Evolutionary conservation across 1,284 basidiomycete species (phyloP).

Genomic region (Austroboletus novae-zelandiae): DNA sequence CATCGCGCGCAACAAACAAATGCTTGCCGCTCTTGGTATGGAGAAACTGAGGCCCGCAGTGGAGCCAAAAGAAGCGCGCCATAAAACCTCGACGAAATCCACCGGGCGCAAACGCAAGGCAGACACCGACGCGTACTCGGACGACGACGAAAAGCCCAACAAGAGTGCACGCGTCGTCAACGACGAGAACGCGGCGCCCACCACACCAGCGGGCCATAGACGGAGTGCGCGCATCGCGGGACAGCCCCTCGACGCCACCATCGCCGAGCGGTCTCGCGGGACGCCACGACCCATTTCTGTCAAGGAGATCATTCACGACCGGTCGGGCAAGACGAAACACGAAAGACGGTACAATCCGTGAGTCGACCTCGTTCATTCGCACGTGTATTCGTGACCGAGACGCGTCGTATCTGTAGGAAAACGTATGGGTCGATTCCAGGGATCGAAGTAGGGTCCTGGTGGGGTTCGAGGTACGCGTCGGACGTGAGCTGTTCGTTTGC

Average conservation of each 20-base stretch:
- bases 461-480: conserved; percentile 68
- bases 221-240: conserved; percentile 47
- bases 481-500: conserved; percentile 32
- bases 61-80: conserved; percentile 33
- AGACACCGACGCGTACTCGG: too few species aligned
- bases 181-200: conserved; percentile 23
- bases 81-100: conserved; percentile 3
- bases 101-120: conserved; percentile 22
- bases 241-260: too few species aligned
- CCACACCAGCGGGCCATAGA: conserved; percentile 37
- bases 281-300: conserved; percentile 35
- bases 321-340: conserved; percentile 38
- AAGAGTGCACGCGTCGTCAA: conserved; percentile 33
- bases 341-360: conserved; percentile 63
- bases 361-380: conserved; percentile 22
- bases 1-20: conserved; percentile 47
- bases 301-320: conserved; percentile 31
- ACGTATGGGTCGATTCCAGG: conserved; percentile 60
- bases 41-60: conserved; percentile 27
- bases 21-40: conserved; percentile 45
- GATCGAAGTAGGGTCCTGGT: conserved; percentile 52
- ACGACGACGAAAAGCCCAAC: conserved; percentile 13
- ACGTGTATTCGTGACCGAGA: neutral
- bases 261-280: conserved; percentile 45
- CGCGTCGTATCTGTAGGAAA: conserved; percentile 17